A percentile compares a stretch with the other conserved stretches of the same genome.
Conservation (phyloP, 306 rosid species). For the Trifolium repens region DNA sequence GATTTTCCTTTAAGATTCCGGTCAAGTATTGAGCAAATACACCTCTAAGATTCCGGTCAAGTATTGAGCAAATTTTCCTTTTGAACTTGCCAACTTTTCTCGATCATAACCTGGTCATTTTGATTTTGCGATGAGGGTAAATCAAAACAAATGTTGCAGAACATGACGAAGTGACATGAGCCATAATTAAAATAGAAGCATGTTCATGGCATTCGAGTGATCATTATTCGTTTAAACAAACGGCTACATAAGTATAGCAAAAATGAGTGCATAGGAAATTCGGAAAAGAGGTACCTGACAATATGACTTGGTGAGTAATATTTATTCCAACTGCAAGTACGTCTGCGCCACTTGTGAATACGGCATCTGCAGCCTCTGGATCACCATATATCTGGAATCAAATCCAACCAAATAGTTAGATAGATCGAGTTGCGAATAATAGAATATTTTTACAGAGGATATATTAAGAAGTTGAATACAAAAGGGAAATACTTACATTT, state of each 20-base stretch:
- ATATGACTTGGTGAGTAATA: constrained; percentile 86
- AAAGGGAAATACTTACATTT: constrained; percentile 57
- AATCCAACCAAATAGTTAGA: constrained; percentile 32
- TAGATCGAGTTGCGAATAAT: constrained; percentile 14
- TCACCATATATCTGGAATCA: constrained; percentile 79
- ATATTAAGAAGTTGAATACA: constrained; percentile 14
- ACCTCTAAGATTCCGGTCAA: constrained; percentile 73
- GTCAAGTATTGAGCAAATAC: no score
- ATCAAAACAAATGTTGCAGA: constrained; percentile 18
- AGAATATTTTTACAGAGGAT: constrained; percentile 4
- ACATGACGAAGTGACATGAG: constrained; percentile 29
- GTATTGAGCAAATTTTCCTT: constrained; percentile 77
- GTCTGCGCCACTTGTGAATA: constrained; percentile 85
- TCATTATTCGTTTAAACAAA: constrained; percentile 6
- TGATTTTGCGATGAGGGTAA: constrained; percentile 19
- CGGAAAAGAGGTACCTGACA: constrained; percentile 60
- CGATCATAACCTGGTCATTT: constrained; percentile 64
- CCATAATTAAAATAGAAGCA: constrained; percentile 35
- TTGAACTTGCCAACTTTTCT: constrained; percentile 71
- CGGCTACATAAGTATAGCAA: neutral
- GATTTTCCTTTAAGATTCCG: no score
- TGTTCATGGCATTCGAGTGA: neutral
- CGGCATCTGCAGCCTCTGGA: constrained; percentile 95
- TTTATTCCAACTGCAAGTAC: constrained; percentile 80
- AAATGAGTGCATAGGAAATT: neutral